Base-by-base conservation (phyloP, 2,329 filamentous ascomycete genomes). In the Beauveria scarabaeidicola region DNA sequence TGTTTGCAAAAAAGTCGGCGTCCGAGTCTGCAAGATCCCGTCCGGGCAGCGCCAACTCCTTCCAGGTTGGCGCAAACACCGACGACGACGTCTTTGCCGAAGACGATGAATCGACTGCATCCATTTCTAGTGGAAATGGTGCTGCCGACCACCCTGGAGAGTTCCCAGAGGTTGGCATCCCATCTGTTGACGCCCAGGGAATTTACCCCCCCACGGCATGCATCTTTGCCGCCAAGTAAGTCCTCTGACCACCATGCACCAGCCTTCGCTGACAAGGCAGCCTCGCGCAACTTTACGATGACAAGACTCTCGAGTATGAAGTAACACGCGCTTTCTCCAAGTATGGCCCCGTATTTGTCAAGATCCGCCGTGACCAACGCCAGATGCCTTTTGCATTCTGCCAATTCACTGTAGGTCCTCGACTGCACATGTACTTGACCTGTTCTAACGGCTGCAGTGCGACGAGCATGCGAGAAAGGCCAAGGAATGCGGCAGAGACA, bases 191-290 rank as follows among this genome's bases (percentile, higher is more conserved):
- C n/a, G 68, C 77, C 3, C 82, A 85, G 66, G 71, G 71, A 0
- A 70, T 78, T 40, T 82, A 81, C 57, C 78, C 81, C 0, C 75
- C 82, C 0, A 77, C 76, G 8, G 80, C 81, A 43, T 87, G 84
- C 66, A 76, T 87, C 40, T 87, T 87, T 65, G 83, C 86, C 41
- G 85, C 84, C 36, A 87, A 87, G 85, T 87, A 76, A 75, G 81
- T 29, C 6, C n/a, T 47, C 9, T 47, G 51, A 13, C 46, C 44
- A 21, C 32, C 13, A 6, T 38, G 19, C 6, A 3, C 2, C 43
- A 55, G 5, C 48, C 32, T 9, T 21, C 11, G 57, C 65, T 66
- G 61, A 69, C 52, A 5, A 32, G 13, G 5, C 38, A 86, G 84
- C 60, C 74, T 87, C 2, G 74, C 80, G 0, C 77, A 82, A 63